These are phyloP conservation scores for Delonix regia DNA, from an alignment of 306 rosid species.

Conservation along the genomic window DNA sequence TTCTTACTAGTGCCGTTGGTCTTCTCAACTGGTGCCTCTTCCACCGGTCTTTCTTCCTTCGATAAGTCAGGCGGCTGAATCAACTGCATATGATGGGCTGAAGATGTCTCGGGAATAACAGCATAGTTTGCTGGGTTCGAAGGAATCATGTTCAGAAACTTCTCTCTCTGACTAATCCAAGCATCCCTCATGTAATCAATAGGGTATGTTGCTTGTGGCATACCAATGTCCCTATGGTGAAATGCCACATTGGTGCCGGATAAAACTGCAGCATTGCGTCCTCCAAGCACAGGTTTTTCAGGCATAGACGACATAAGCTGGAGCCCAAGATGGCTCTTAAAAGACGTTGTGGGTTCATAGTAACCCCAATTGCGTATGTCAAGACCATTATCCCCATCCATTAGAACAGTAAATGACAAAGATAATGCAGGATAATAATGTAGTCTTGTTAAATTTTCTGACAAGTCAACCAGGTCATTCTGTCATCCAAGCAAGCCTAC, in stretches of 20 bases:
- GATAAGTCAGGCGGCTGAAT: conserved; percentile 56
- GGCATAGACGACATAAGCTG: conserved; percentile 90
- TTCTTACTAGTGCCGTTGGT: conserved; percentile 63
- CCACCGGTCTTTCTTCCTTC: conserved; percentile 66
- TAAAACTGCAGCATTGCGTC: conserved; percentile 62
- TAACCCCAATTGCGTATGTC: conserved; percentile 95
- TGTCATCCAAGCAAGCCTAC: conserved; percentile 35
- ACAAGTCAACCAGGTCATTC: conserved; percentile 32
- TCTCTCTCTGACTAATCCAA: conserved; percentile 85
- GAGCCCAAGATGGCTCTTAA: conserved; percentile 80
- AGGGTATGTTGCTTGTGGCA: conserved; percentile 64
- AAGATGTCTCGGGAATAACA: conserved; percentile 66
- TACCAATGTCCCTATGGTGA: conserved; percentile 70
- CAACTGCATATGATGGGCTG: conserved; percentile 67
- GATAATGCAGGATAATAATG: conserved; percentile 35
- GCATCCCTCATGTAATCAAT: conserved; percentile 80
- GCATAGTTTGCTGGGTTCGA: conserved; percentile 46
- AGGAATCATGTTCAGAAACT: conserved; percentile 73
- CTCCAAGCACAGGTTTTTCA: conserved; percentile 68
- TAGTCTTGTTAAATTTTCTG: conserved; percentile 34
- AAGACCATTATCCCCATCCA: conserved; percentile 91
- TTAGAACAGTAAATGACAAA: conserved; percentile 45
- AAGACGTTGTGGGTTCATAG: conserved; percentile 72
- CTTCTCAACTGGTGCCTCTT: conserved; percentile 65
- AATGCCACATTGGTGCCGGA: conserved; percentile 57